Percentiles rank a stretch among this genome's conserved stretches.
phyloP scores from a whole-genome alignment of 2,329 filamentous ascomycete species.

The Teratosphaeria nubilosa region DNA sequence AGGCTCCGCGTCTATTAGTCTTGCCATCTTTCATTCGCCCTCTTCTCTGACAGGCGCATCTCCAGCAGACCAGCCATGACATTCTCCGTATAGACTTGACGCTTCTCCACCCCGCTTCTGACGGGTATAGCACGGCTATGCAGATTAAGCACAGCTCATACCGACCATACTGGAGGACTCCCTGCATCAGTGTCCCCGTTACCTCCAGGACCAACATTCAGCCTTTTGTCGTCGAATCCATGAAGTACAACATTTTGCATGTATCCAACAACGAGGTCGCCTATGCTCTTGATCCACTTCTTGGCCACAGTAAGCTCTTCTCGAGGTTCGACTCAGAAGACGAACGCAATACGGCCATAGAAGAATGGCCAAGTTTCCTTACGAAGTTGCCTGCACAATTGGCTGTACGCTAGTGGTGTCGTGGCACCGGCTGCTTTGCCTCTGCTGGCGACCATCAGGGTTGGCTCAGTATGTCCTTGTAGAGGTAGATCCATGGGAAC shows the following conservation, averaged over 20 bases:
- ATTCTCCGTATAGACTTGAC: too few relatives aligned
- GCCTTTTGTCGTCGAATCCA: background rate
- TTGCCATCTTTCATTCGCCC: too few relatives aligned
- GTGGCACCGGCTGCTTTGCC: background rate
- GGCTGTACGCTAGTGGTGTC: background rate
- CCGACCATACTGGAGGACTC: too few relatives aligned
- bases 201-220: too few relatives aligned
- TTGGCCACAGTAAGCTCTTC: background rate
- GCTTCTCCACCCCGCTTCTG: too few relatives aligned
- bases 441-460: background rate
- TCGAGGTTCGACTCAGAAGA: background rate
- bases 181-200: too few relatives aligned
- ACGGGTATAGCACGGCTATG: too few relatives aligned
- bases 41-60: too few relatives aligned
- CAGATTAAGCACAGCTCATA: too few relatives aligned
- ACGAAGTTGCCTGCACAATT: background rate
- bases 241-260: background rate
- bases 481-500: background rate
- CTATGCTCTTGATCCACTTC: background rate
- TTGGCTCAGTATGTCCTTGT: background rate
- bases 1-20: too few relatives aligned
- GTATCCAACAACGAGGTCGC: background rate
- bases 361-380: background rate
- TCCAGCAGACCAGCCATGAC: too few relatives aligned
- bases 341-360: background rate